Conservation (phyloP, 306 rosid genomes). For the Styphnolobium japonicum region DNA sequence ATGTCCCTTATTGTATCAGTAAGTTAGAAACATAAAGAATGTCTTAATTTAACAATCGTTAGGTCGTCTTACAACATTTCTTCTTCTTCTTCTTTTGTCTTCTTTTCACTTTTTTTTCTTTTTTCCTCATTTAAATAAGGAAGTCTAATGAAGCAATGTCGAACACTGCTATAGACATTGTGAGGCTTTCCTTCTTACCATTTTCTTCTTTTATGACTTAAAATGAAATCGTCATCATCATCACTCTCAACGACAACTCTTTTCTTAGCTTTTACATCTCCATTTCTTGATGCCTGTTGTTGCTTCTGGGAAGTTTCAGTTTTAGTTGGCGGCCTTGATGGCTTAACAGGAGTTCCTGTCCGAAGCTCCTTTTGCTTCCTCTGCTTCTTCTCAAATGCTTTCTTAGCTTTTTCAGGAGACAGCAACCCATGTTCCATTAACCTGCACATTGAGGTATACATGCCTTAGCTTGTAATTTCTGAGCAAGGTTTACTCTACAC, state of each 20-base stretch:
- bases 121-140: slow-evolving; percentile 15
- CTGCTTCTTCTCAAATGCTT: slow-evolving; percentile 79
- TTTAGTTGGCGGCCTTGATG: slow-evolving; percentile 47
- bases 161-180: slow-evolving; percentile 4
- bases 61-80: slow-evolving; percentile 24
- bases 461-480: not conserved
- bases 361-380: slow-evolving; percentile 82
- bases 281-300: slow-evolving; percentile 65
- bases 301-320: slow-evolving; percentile 65
- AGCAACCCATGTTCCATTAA: slow-evolving; percentile 95
- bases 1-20: slow-evolving; percentile 20
- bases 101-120: not conserved
- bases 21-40: slow-evolving; percentile 44
- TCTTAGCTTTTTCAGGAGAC: slow-evolving; percentile 75
- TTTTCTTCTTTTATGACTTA: slow-evolving; percentile 78
- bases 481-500: not conserved
- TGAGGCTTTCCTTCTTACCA: slow-evolving; percentile 35
- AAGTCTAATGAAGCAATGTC: slow-evolving; percentile 10
- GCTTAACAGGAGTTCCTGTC: slow-evolving; percentile 73
- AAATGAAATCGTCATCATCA: slow-evolving; percentile 43
- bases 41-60: slow-evolving; percentile 41
- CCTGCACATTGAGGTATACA: slow-evolving; percentile 46
- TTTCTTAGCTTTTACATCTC: slow-evolving; percentile 67
- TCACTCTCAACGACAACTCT: slow-evolving; percentile 48
- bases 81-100: not conserved